Evolutionary conservation across 192 early-diverging fungal species (phyloP), one percentile per base, ranked within the genome.

Genomic region (Coemansia reversa): DNA sequence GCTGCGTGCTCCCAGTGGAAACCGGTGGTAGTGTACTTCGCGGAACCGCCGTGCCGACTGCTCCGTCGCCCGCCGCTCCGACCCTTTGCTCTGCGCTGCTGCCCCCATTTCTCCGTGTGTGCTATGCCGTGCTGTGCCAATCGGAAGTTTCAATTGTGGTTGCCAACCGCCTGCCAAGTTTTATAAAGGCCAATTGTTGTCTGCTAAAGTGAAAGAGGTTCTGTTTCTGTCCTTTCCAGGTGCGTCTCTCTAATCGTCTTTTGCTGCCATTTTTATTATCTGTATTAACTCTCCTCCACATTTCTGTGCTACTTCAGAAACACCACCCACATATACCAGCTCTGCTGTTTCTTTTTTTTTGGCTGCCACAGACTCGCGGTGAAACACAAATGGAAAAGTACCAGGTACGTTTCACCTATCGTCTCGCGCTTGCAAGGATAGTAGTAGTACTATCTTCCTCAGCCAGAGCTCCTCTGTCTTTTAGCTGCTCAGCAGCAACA

Each of bases 361-460:
- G 4, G 23, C 5, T 7, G 52, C 18, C 24, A 3, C 25, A 5
- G 48, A 24, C 33, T 12, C 14, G 42, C 20, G 12, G 24, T 16
- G 12, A 35, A 39, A 4, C 24, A 1, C 57, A 35, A 57, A 87
- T 87, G 86, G 86, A 87, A 62, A 87, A 87, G 60, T 87, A 87
- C 67, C 85, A 87, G 76, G 85, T 84, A 70, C 58, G 70, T 57
- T 22, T 35, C 4, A 14, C 7, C 45, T 39, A 19, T 35, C 22
- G 7, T 4, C 2, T 6, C 32, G 39, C 32, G 19, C 2, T 32
- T 22, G 56, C 0, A 42, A 11, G 23, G 7, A 23, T 23, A 35
- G 28, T 20, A 35, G 28, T 20, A 42, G 20, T 9, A 30, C 32
- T 33, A 35, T 29, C 23, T 23, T 42, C 45, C 47, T 29, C 14